Evolutionary conservation across 2,329 filamentous ascomycete genomes (phyloP).

Genomic region (Zelopaecilomyces penicillatus): DNA sequence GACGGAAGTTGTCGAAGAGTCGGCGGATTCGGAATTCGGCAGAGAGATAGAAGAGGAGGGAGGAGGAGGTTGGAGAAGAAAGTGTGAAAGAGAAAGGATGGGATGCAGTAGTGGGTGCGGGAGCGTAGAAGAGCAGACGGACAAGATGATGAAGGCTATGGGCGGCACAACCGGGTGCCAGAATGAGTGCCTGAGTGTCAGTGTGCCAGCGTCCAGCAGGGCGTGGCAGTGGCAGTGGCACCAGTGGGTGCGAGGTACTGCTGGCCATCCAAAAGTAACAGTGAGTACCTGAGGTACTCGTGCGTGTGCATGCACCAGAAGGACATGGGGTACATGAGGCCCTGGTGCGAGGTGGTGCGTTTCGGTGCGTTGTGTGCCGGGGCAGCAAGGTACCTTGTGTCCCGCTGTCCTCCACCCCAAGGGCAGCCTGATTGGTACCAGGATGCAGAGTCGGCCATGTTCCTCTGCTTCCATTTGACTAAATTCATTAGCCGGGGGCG

Average conservation of each 20-base stretch:
- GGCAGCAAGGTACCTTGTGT: background rate
- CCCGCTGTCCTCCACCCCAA: background rate
- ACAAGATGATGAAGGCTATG: conserved; percentile 4
- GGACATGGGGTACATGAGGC: background rate
- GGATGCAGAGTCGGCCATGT: background rate
- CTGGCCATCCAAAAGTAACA: no score
- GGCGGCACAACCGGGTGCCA: conserved; percentile 7
- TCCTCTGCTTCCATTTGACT: no score
- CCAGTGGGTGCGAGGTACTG: background rate
- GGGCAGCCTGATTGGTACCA: background rate
- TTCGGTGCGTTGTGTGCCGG: background rate
- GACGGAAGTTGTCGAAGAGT: conserved; percentile 26
- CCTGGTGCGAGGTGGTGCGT: conserved; percentile 1
- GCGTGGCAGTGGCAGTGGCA: conserved; percentile 5
- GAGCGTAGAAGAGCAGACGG: conserved; percentile 6
- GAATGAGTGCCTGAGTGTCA: conserved; percentile 2
- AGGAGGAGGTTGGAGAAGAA: conserved; percentile 11
- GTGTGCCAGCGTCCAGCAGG: background rate
- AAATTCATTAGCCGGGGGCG: no score
- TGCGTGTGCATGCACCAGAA: background rate
- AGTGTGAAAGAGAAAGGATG: conserved; percentile 5
- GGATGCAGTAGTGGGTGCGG: conserved; percentile 1
- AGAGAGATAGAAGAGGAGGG: conserved; percentile 13
- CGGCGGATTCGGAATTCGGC: conserved; percentile 30
- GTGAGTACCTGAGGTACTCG: no score